Conservation (phyloP, 1,284 basidiomycete species). For the Hortiboletus rubellus region DNA sequence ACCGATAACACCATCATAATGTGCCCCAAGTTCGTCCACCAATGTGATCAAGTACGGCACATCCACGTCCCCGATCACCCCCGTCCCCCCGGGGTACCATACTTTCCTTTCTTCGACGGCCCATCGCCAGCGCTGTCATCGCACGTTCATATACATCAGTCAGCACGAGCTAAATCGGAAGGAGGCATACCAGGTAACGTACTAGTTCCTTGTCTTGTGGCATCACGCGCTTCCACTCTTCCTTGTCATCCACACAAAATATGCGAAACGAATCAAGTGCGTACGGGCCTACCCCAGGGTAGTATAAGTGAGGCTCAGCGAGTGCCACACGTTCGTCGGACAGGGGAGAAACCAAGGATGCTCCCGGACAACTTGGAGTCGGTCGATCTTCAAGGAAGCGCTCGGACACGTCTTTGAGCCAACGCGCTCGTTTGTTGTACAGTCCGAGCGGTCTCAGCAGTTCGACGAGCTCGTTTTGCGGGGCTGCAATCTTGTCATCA, state of each 20-base stretch:
- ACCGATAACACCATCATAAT: slow-evolving; percentile 26
- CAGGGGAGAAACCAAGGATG: background rate
- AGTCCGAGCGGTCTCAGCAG: slow-evolving; percentile 53
- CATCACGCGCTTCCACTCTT: slow-evolving; percentile 58
- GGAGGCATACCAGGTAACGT: slow-evolving; percentile 50
- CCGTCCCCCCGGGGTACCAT: slow-evolving; percentile 47
- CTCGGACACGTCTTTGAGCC: slow-evolving; percentile 50
- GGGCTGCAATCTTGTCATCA: slow-evolving; percentile 5
- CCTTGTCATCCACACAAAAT: slow-evolving; percentile 45
- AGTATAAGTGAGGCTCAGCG: slow-evolving; percentile 49
- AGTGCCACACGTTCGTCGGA: slow-evolving; percentile 16
- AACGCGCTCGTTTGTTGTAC: slow-evolving; percentile 49
- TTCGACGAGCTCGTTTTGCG: slow-evolving; percentile 41
- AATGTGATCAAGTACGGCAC: slow-evolving; percentile 39
- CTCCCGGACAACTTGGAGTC: slow-evolving; percentile 24
- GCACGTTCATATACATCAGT: background rate
- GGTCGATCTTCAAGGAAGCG: slow-evolving; percentile 43
- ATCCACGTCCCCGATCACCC: slow-evolving; percentile 39
- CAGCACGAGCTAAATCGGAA: background rate
- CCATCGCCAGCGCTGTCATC: slow-evolving; percentile 61
- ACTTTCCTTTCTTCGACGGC: slow-evolving; percentile 47
- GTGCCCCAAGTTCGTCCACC: slow-evolving; percentile 38
- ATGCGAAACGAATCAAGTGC: slow-evolving; percentile 70
- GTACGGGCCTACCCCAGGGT: slow-evolving; percentile 60
- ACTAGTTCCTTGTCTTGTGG: slow-evolving; percentile 64